Evolutionary conservation across 2,329 filamentous ascomycete species (phyloP).

Genomic region (Sporothrix brasiliensis): DNA sequence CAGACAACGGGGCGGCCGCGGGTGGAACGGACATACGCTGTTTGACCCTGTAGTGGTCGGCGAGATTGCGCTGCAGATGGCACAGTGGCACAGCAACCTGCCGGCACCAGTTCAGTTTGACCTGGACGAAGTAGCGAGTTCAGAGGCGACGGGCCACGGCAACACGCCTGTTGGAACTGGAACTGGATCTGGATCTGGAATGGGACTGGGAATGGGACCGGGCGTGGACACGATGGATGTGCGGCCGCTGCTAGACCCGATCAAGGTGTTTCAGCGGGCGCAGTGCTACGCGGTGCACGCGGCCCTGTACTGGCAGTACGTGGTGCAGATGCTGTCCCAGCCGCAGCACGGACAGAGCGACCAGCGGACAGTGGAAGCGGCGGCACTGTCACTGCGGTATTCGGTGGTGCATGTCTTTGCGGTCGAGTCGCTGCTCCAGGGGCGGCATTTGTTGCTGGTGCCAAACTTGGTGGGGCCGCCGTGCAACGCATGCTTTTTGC

Average conservation of each 20-base stretch:
- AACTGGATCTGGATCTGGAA: too few species aligned
- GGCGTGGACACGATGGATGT: not conserved
- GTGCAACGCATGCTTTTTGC: conserved; percentile 33
- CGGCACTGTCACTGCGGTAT: conserved; percentile 23
- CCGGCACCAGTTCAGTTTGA: conserved; percentile 33
- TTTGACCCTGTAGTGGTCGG: conserved; percentile 36
- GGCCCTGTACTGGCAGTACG: conserved; percentile 36
- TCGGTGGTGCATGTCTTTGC: conserved; percentile 34
- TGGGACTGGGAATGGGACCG: not conserved
- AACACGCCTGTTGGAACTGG: too few species aligned
- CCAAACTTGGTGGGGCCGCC: conserved; percentile 33
- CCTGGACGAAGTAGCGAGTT: conserved; percentile 8
- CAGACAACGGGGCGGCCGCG: conserved; percentile 31
- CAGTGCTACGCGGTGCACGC: conserved; percentile 37
- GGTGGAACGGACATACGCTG: conserved; percentile 34
- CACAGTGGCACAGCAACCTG: conserved; percentile 35
- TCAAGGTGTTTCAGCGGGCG: conserved; percentile 33
- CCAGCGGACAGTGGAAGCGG: not conserved
- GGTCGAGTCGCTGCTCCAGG: conserved; percentile 35
- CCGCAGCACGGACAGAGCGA: not conserved
- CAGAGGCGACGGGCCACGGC: not conserved
- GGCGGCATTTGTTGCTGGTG: conserved; percentile 35
- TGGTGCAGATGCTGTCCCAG: conserved; percentile 34
- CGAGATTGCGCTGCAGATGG: conserved; percentile 35
- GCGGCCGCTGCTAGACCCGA: not conserved